Percentiles rank a stretch among this genome's conserved stretches.
Conservation (phyloP, 768 basidiomycete species). For the Russula compacta region DNA sequence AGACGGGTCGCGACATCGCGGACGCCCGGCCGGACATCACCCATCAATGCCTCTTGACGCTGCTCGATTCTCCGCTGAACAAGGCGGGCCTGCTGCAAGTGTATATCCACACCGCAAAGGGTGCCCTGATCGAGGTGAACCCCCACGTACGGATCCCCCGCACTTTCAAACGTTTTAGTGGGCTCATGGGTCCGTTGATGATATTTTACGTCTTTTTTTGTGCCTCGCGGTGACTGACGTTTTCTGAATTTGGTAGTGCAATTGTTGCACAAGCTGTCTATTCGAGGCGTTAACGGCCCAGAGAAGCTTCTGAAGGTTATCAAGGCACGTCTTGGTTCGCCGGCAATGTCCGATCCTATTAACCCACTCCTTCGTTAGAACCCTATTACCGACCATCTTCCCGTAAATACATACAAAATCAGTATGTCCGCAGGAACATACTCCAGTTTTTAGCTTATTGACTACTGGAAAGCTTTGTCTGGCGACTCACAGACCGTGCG, state of each 20-base stretch:
- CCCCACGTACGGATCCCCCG: constrained; percentile 95
- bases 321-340: constrained; percentile 47
- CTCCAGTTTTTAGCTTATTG: not conserved
- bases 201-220: not conserved
- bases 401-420: constrained; percentile 90
- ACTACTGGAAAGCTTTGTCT: constrained; percentile 56
- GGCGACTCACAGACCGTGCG: constrained; percentile 80
- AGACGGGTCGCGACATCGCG: constrained; percentile 95
- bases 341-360: not conserved
- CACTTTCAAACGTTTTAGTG: constrained; percentile 97
- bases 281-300: constrained; percentile 91
- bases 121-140: constrained; percentile 96
- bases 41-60: constrained; percentile 95
- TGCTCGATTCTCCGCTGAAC: constrained; percentile 96
- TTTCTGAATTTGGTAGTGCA: constrained; percentile 51
- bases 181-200: constrained; percentile 76
- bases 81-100: constrained; percentile 95
- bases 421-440: constrained; percentile 46
- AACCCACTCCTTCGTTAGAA: constrained; percentile 44
- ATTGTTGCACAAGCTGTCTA: constrained; percentile 91
- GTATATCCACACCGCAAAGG: constrained; percentile 95
- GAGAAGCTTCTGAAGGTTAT: constrained; percentile 97
- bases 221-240: not conserved
- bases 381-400: constrained; percentile 89
- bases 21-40: constrained; percentile 99